Percentiles rank a stretch among this genome's conserved stretches.
These are phyloP conservation scores for Termitomyces sp. DNA, from an alignment of 768 basidiomycete species.

Conservation along the genomic window DNA sequence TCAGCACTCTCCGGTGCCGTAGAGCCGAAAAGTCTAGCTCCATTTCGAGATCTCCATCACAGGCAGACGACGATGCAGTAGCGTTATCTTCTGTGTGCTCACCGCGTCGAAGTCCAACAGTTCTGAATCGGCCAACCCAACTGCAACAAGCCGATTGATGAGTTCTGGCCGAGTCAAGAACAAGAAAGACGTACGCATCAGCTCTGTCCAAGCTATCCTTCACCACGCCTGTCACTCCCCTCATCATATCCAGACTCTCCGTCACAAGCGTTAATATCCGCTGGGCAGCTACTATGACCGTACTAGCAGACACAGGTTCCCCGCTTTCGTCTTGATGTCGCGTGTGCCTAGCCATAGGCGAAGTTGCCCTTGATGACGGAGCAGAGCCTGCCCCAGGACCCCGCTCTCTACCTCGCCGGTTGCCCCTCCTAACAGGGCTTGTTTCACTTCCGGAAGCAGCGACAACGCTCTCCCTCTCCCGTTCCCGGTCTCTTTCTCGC, in stretches of 20 bases:
- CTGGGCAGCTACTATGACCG: conserved; percentile 74
- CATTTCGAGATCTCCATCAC: background rate
- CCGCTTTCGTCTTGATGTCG: conserved; percentile 15
- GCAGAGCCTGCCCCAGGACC: conserved; percentile 26
- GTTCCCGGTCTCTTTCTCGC: conserved; percentile 13
- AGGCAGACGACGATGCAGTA: background rate
- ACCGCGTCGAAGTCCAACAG: background rate
- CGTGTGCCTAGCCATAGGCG: conserved; percentile 17
- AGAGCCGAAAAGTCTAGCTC: conserved; percentile 9
- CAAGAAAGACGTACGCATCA: conserved; percentile 55
- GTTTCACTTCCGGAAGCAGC: conserved; percentile 29
- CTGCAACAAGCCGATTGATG: background rate
- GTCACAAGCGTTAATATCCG: conserved; percentile 80
- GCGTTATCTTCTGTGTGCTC: conserved; percentile 2
- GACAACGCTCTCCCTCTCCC: conserved; percentile 25
- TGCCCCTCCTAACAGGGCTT: conserved; percentile 26
- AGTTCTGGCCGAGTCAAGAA: background rate
- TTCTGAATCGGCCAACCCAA: conserved; percentile 1
- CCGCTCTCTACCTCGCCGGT: conserved; percentile 35
- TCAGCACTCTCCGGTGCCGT: conserved; percentile 12
- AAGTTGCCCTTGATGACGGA: conserved; percentile 25
- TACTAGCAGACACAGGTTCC: conserved; percentile 34
- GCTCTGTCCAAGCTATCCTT: conserved; percentile 85
- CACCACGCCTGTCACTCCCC: conserved; percentile 82
- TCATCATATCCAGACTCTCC: conserved; percentile 92